Percentiles rank a stretch among this genome's conserved stretches.
These are phyloP conservation scores for Starmerella sirachaensis DNA, from an alignment of 805 yeast species.

Conservation along the genomic window DNA sequence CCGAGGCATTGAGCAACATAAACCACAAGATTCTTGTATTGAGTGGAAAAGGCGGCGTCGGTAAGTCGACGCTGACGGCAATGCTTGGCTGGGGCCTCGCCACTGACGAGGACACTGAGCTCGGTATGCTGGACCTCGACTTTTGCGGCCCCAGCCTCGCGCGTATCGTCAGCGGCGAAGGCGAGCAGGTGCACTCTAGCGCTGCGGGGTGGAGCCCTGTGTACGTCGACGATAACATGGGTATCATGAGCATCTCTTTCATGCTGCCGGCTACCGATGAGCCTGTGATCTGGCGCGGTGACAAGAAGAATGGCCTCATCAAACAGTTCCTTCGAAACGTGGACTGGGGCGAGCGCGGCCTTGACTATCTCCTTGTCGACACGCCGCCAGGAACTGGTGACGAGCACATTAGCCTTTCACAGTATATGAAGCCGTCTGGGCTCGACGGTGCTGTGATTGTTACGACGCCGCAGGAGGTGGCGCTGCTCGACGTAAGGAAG, in stretches of 20 bases:
- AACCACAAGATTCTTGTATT: conserved; percentile 70
- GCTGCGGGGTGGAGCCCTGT: conserved; percentile 95
- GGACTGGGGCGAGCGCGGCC: conserved; percentile 60
- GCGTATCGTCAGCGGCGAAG: conserved; percentile 81
- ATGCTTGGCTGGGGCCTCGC: conserved; percentile 97
- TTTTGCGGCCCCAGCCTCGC: conserved; percentile 98
- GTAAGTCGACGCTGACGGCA: conserved; percentile 89
- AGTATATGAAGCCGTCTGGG: conserved; percentile 77
- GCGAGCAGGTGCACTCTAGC: conserved; percentile 77
- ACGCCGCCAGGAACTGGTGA: conserved; percentile 99
- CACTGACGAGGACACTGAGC: conserved; percentile 56
- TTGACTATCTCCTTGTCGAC: conserved; percentile 78
- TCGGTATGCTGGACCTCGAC: conserved; percentile 95
- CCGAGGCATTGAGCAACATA: conserved; percentile 47
- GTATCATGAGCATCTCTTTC: conserved; percentile 89
- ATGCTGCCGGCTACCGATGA: conserved; percentile 89
- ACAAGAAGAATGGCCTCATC: conserved; percentile 85
- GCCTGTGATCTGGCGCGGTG: conserved; percentile 94
- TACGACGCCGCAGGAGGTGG: conserved; percentile 97
- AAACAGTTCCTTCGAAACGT: conserved; percentile 91
- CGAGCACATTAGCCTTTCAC: conserved; percentile 84
- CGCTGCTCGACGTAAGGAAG: conserved; percentile 84
- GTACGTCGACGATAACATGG: conserved; percentile 86
- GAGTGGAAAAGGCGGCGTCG: conserved; percentile 71
- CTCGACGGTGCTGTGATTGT: conserved; percentile 91